Base-by-base conservation (phyloP, 164 flowering plant genomes). In the Taxillus chinensis region DNA sequence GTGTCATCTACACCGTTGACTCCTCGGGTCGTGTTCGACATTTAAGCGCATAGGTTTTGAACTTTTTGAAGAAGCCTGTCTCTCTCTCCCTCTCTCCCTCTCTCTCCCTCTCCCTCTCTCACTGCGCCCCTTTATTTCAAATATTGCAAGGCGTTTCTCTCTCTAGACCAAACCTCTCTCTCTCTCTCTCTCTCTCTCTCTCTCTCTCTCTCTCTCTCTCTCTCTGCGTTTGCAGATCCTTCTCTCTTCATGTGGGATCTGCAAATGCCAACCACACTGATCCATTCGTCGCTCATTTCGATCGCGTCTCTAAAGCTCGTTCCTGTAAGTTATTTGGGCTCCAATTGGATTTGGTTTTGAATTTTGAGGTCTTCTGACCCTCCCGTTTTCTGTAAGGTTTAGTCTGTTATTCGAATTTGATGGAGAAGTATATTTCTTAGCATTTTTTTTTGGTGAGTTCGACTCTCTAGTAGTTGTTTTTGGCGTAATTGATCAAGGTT, bases 111-210 rank as follows among this genome's bases (percentile, higher is more conserved):
- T 48, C 51, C 4, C 13, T 3, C 51, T 39, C 57, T 17, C 38
- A 10, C 17, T 69, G 73, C 73, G 73, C 79, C 68, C 61, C 71
- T 68, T 70, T 13, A 66, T 75, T 67, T 68, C 68, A 75, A 67
- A 67, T n/a, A 41, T 45, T 55, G 64, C 72, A 10, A 68, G 71
- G 70, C 70, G 74, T 71, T 74, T 71, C 65, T 13, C 41, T 9
- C 38, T 15, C 8, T 60, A 11, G 15, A 15, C 5, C 14, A 27
- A 27, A 27, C 45, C 50, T 43, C 41, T 60, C 38, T n/a, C n/a
- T n/a, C n/a, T n/a, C n/a, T n/a, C n/a, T n/a, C n/a, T n/a, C 60
- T 51, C 63, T 70, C 65, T 69, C 62, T 45, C 59, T 63, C 63
- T 68, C 61, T 12, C 41, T 17, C 50, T 42, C 59, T n/a, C 12